A percentile compares a stretch with the other conserved stretches of the same genome.
phyloP scores from a whole-genome alignment of 2,329 filamentous ascomycete species.

The Parastagonospora avenae region DNA sequence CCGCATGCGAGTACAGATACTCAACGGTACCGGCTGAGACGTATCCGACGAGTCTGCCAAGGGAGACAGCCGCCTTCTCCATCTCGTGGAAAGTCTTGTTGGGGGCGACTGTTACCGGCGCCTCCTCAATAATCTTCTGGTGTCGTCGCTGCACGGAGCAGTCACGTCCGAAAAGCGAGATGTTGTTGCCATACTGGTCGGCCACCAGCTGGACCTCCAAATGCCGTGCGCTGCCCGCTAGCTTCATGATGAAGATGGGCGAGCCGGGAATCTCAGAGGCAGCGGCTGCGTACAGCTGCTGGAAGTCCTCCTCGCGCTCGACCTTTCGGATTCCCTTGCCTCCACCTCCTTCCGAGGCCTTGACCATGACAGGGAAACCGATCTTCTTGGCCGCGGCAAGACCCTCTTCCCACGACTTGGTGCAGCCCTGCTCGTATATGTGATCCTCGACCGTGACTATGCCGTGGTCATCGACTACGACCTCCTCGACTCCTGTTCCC shows the following conservation, averaged over 20 bases:
- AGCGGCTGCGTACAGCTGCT: conserved; percentile 88
- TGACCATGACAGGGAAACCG: conserved; percentile 99
- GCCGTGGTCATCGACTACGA: conserved; percentile 76
- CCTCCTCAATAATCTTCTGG: conserved; percentile 99
- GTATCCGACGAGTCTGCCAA: conserved; percentile 94
- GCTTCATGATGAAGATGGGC: conserved; percentile 99
- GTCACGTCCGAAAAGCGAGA: conserved; percentile 97
- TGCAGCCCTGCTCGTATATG: conserved; percentile 88
- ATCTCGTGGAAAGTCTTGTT: conserved; percentile 88
- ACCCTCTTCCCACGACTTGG: conserved; percentile 87
- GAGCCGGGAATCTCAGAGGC: conserved; percentile 97
- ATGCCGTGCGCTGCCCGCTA: conserved; percentile 94
- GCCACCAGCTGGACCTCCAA: conserved; percentile 96
- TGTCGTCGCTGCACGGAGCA: conserved; percentile 98
- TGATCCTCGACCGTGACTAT: conserved; percentile 92
- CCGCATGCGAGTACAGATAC: conserved; percentile 96
- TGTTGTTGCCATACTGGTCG: conserved; percentile 99
- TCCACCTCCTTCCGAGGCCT: conserved; percentile 98
- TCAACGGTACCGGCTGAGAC: conserved; percentile 98
- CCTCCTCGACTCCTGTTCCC: conserved; percentile 84
- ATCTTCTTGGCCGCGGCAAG: conserved; percentile 85
- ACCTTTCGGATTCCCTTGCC: conserved; percentile 99
- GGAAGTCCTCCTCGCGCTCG: conserved; percentile 80
- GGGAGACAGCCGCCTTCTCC: conserved; percentile 94
- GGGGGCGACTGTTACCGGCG: conserved; percentile 95